Evolutionary conservation across 441 rosid species (phyloP), one percentile per base, ranked within the genome.

Genomic region (Erysimum cheiri): DNA sequence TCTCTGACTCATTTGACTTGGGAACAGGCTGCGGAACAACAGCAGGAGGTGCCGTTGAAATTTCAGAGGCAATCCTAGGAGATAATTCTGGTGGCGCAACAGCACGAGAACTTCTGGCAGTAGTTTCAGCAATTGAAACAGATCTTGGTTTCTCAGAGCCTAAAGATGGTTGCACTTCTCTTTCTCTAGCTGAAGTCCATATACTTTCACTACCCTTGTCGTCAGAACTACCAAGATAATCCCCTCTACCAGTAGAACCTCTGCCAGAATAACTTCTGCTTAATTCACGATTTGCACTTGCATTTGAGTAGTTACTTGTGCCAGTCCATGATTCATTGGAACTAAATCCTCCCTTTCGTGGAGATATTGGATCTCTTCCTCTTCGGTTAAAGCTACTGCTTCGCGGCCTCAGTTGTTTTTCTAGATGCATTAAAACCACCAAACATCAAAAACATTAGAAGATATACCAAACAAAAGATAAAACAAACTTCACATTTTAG

Each of bases 331-430:
- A 80, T 50, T 88, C 93, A 80, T 67, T 85, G 60, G 87, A 71
- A 68, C 84, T 26, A 69, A 79, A 77, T 62, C 84, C 88, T 65
- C 88, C 97, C 70, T 70, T 85, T 64, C 81, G 80, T 8, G 97
- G 96, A 70, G 96, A 87, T 67, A 87, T 76, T 28, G 96, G 88
- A 65, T 94, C 97, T 78, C 88, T 83, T 56, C 82, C 85, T 79
- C 90, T 87, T 79, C 88, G 85, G 79, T 80, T 85, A 69, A 84
- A 85, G 78, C 81, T 72, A 80, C 83, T 74, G 37, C 94, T 86
- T 73, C 96, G 82, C 28, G 80, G 77, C 70, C 88, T 81, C 75
- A 70, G 12, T 74, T 64, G 81, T 69, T 48, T 84, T 50, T 82
- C 98, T 92, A 87, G 56, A 80, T 74, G 57, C 72, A 55, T 66